Evolutionary conservation across 176 grass and related monocot genomes (phyloP), one percentile per base, ranked within the genome.

Genomic region (Aegilops sharonensis): DNA sequence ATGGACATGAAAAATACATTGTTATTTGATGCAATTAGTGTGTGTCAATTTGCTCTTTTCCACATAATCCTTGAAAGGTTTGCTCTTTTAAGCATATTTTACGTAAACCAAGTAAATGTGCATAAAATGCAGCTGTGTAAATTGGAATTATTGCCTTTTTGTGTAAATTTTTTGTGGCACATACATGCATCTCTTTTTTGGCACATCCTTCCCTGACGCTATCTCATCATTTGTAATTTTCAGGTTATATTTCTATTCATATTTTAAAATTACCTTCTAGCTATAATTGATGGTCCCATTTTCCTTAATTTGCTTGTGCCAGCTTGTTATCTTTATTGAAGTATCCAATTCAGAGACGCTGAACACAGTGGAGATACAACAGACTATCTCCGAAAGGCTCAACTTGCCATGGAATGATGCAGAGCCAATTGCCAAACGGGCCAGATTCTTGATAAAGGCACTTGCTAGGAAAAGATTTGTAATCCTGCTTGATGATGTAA

Each of bases 291-390:
- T 87, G 29, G 25, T 83, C 4, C 1, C 27, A 77, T 83, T 79
- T 35, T 83, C 27, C 13, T 73, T 79, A 43, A 79, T 40, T 90
- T 56, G 17, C 12, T 21, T 79, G 1, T 72, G 47, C 57, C 67
- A 90, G 89, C 75, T 90, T 79, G 95, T 94, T 47, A 94, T 97
- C 61, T 84, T 87, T 42, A 87, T 97, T 80, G 88, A 94, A 30
- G 84, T 97, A 20, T 94, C 95, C 57, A 97, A 89, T 69, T 85
- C 81, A 17, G 83, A 92, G 77, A 85, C 64, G 11, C 75, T 94
- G 23, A 89, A 92, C 34, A 75, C 75, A 37, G 43, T 60, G 13
- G 89, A 65, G 31, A 92, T 97, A 64, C 95, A 97, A n/a, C 85
- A 77, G 78, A 92, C 75, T 43, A 91, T 97, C 37, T 66, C 86